These are phyloP conservation scores for Phytophthora multivora DNA, from an alignment of 352 stramenopile species.

Conservation along the genomic window DNA sequence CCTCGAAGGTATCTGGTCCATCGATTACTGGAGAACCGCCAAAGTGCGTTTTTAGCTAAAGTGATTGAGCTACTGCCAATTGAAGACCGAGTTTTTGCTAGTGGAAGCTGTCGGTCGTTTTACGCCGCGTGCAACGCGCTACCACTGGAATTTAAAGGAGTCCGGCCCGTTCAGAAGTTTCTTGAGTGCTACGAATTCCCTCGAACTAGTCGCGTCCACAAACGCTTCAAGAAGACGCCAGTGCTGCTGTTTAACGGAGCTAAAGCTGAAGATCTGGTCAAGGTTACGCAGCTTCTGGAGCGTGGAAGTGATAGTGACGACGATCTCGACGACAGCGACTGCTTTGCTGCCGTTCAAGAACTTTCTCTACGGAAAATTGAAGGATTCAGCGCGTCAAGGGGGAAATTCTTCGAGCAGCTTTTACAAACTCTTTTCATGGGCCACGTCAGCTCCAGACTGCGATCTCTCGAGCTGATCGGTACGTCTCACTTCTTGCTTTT, in stretches of 20 bases:
- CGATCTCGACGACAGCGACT: constrained; percentile 35
- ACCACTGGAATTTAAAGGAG: constrained; percentile 30
- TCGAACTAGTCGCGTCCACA: constrained; percentile 22
- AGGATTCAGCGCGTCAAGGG: constrained; percentile 21
- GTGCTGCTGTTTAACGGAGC: constrained; percentile 30
- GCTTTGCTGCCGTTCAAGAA: constrained; percentile 40
- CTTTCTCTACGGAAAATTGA: constrained; percentile 37
- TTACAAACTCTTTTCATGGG: constrained; percentile 65
- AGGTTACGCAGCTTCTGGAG: constrained; percentile 43
- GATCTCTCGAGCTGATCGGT: constrained; percentile 41
- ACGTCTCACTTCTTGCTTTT: background rate
- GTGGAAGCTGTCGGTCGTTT: constrained; percentile 35
- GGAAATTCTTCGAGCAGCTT: constrained; percentile 46
- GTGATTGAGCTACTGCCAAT: constrained; percentile 36
- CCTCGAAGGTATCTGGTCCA: constrained; percentile 41
- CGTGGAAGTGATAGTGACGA: constrained; percentile 22
- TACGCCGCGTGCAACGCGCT: constrained; percentile 34
- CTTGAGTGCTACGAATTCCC: constrained; percentile 20
- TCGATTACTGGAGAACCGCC: constrained; percentile 18
- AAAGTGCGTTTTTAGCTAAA: constrained; percentile 14
- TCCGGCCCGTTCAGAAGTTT: constrained; percentile 12
- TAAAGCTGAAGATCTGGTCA: constrained; percentile 23
- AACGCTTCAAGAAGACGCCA: constrained; percentile 31
- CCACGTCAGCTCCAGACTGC: constrained; percentile 42
- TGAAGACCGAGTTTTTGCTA: constrained; percentile 35